A percentile compares a stretch with the other conserved stretches of the same genome.
These are phyloP conservation scores for Fusarium sulawesiense DNA, from an alignment of 2,329 filamentous ascomycete species.

Conservation along the genomic window DNA sequence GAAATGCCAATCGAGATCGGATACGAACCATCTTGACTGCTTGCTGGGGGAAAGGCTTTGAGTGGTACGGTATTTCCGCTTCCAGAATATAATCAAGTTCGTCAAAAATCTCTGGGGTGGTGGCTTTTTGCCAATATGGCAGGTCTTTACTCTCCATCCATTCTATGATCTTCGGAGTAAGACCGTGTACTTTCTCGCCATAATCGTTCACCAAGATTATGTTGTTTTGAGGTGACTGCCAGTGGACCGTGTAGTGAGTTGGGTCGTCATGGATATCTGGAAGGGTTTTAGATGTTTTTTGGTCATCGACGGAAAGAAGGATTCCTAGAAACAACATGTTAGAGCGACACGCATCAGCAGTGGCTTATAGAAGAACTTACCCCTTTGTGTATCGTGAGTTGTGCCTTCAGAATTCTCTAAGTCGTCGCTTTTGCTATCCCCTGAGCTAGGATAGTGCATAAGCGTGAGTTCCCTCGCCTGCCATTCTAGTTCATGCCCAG, in stretches of 20 bases:
- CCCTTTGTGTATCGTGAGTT: not conserved
- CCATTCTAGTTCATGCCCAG: not conserved
- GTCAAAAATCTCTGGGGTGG: not conserved
- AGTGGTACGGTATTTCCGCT: not conserved
- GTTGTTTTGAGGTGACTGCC: not conserved
- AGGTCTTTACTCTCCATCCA: not conserved
- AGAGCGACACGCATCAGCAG: not conserved
- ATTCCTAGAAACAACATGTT: not conserved
- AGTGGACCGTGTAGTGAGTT: not conserved
- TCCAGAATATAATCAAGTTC: not conserved
- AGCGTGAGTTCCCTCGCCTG: not conserved
- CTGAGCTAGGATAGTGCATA: not conserved
- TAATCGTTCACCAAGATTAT: not conserved
- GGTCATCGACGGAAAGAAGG: not conserved
- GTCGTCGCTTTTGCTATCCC: not conserved
- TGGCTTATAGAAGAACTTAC: not conserved
- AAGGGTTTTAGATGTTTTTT: not conserved
- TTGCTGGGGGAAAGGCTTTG: not conserved
- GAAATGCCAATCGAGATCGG: not conserved
- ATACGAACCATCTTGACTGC: not conserved
- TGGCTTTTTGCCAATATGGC: not conserved
- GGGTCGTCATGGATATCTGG: accelerated
- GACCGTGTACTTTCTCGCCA: not conserved
- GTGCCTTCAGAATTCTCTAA: accelerated
- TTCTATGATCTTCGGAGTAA: not conserved